Evolutionary conservation across 306 rosid genomes (phyloP).

Genomic region (Quercus robur): DNA sequence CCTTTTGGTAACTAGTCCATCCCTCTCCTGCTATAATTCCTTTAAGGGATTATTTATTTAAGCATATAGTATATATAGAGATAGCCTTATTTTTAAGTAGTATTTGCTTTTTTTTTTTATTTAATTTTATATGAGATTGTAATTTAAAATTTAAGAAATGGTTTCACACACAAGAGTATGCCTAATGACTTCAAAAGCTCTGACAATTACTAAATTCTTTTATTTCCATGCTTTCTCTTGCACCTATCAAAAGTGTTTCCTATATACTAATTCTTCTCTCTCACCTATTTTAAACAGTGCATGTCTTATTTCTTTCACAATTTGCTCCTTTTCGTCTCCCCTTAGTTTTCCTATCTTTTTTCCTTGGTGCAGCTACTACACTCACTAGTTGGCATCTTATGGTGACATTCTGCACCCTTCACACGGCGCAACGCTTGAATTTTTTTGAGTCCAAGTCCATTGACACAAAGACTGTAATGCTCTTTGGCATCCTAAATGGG

Average conservation of each 20-base stretch:
- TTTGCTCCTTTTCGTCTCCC: neutral
- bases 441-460: constrained; percentile 71
- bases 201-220: neutral
- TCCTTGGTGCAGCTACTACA: constrained; percentile 61
- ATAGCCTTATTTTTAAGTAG: neutral
- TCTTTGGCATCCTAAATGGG: constrained; percentile 88
- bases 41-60: neutral
- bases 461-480: constrained; percentile 79
- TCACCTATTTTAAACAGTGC: too few relatives aligned
- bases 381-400: constrained; percentile 98
- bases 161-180: neutral
- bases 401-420: constrained; percentile 94
- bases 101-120: neutral
- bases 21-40: neutral
- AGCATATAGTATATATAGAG: neutral
- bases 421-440: constrained; percentile 76
- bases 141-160: neutral
- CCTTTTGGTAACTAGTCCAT: constrained; percentile 61
- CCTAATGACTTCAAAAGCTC: neutral
- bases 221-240: neutral
- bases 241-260: neutral
- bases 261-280: neutral
- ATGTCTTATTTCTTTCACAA: too few relatives aligned
- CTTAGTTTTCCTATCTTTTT: neutral
- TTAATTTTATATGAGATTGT: neutral